A percentile compares a stretch with the other conserved stretches of the same genome.
phyloP scores from a whole-genome alignment of 2,329 filamentous ascomycete species.

The Fusarium metavorans region DNA sequence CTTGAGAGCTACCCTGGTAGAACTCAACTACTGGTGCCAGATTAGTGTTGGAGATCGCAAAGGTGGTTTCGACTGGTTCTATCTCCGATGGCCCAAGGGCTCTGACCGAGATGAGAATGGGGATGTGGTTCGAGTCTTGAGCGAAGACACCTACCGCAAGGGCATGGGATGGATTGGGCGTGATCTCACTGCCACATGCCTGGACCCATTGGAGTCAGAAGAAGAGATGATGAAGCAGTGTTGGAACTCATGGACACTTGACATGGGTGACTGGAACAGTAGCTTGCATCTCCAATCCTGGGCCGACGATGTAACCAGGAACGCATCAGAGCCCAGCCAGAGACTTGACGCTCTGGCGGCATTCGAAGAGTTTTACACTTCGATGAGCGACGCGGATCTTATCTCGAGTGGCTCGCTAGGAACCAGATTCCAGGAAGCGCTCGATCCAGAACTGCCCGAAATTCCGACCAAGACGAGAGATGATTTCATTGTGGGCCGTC shows the following conservation, averaged over 20 bases:
- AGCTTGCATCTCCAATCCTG: constrained; percentile 55
- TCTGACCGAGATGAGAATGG: constrained; percentile 76
- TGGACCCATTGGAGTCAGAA: constrained; percentile 59
- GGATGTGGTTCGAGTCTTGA: constrained; percentile 80
- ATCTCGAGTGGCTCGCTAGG: constrained; percentile 64
- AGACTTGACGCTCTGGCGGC: constrained; percentile 57
- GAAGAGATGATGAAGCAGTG: constrained; percentile 73
- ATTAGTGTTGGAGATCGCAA: constrained; percentile 92
- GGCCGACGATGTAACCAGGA: constrained; percentile 45
- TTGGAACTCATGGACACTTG: constrained; percentile 76
- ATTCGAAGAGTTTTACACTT: constrained; percentile 67
- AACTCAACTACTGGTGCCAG: constrained; percentile 97
- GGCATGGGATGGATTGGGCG: constrained; percentile 84
- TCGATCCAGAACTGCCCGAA: constrained; percentile 74
- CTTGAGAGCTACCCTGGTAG: constrained; percentile 82
- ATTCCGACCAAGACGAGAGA: constrained; percentile 61
- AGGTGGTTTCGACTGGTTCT: constrained; percentile 91
- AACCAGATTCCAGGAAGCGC: constrained; percentile 56
- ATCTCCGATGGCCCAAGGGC: constrained; percentile 79
- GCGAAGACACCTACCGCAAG: constrained; percentile 79
- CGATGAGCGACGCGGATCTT: constrained; percentile 75
- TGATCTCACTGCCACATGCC: constrained; percentile 62
- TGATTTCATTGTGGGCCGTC: constrained; percentile 63
- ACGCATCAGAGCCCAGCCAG: constrained; percentile 27
- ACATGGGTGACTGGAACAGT: constrained; percentile 69